Percentiles rank a stretch among this genome's conserved stretches.
Evolutionary conservation across 73 alveolate species (phyloP).

Genomic region (Paramecium octaurelia): DNA sequence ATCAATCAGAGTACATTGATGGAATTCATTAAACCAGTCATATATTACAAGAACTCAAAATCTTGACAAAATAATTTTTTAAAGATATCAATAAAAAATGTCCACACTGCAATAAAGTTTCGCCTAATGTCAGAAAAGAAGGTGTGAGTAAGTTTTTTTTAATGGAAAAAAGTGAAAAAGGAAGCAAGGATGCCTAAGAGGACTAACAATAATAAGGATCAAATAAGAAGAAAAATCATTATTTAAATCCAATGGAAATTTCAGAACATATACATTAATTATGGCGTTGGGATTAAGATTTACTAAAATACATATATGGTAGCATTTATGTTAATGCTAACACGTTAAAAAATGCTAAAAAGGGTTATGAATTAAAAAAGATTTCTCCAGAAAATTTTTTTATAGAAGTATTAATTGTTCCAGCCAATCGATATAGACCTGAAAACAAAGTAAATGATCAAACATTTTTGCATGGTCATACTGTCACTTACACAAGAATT

Average conservation of each 20-base stretch:
- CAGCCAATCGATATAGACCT: conserved; percentile 63
- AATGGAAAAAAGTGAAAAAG: conserved; percentile 29
- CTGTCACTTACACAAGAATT: conserved; percentile 54
- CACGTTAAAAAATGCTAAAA: conserved; percentile 33
- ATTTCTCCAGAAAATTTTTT: conserved; percentile 35
- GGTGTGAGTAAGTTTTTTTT: conserved; percentile 53
- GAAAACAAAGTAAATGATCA: conserved; percentile 57
- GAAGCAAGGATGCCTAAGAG: neutral
- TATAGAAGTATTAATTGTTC: conserved; percentile 52
- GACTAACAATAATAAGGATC: neutral
- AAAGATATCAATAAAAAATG: conserved; percentile 52
- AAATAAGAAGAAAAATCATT: neutral
- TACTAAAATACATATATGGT: conserved; percentile 51
- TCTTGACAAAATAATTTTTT: neutral
- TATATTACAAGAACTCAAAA: neutral
- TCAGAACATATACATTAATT: conserved; percentile 39
- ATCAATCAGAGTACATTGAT: neutral
- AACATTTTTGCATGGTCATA: conserved; percentile 62
- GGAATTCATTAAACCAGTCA: neutral
- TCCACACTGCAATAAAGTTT: conserved; percentile 56
- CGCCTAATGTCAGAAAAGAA: conserved; percentile 53
- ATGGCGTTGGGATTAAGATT: conserved; percentile 54
- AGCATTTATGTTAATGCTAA: conserved; percentile 27
- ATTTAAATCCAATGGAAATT: conserved; percentile 57
- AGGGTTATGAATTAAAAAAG: conserved; percentile 50